A percentile compares a stretch with the other conserved stretches of the same genome.
These are phyloP conservation scores for Phaeoacremonium minimum DNA, from an alignment of 2,329 filamentous ascomycete genomes.

Conservation along the genomic window DNA sequence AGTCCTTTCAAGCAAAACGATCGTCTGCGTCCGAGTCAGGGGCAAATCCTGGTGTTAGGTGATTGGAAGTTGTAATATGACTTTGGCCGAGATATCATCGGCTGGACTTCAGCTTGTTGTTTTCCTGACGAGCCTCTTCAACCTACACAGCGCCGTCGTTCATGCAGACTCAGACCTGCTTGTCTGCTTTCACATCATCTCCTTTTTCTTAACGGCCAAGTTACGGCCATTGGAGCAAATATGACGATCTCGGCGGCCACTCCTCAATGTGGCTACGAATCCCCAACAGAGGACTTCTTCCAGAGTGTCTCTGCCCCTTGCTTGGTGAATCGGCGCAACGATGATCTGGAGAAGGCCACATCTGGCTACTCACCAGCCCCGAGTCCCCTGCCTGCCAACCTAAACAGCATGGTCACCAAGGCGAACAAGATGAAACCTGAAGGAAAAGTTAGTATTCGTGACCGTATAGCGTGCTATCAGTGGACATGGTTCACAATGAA, in stretches of 20 bases:
- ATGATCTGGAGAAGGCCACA: too few species aligned
- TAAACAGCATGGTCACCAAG: background rate
- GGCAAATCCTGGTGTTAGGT: too few species aligned
- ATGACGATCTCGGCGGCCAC: constrained; percentile 26
- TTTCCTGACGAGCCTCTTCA: constrained; percentile 49
- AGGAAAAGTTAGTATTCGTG: constrained; percentile 36
- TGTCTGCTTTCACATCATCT: constrained; percentile 41
- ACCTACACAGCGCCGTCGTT: constrained; percentile 46
- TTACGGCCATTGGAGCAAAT: constrained; percentile 18
- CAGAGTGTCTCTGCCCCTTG: background rate
- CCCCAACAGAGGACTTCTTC: constrained; percentile 27
- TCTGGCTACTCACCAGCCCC: too few species aligned
- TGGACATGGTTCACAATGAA: constrained; percentile 81
- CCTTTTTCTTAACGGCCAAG: constrained; percentile 45
- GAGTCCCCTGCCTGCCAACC: too few species aligned
- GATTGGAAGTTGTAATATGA: too few species aligned
- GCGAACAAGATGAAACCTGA: background rate
- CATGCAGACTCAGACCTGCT: constrained; percentile 42
- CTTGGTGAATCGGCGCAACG: constrained; percentile 1
- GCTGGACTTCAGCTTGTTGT: constrained; percentile 46
- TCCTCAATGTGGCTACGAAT: constrained; percentile 29
- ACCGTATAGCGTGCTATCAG: constrained; percentile 46
- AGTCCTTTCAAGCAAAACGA: too few species aligned
- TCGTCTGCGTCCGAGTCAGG: too few species aligned
- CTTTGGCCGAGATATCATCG: constrained; percentile 47